Percentiles rank a stretch among this genome's conserved stretches.
Conservation (phyloP, 345 rosid genomes). For the Citrus sinensis region DNA sequence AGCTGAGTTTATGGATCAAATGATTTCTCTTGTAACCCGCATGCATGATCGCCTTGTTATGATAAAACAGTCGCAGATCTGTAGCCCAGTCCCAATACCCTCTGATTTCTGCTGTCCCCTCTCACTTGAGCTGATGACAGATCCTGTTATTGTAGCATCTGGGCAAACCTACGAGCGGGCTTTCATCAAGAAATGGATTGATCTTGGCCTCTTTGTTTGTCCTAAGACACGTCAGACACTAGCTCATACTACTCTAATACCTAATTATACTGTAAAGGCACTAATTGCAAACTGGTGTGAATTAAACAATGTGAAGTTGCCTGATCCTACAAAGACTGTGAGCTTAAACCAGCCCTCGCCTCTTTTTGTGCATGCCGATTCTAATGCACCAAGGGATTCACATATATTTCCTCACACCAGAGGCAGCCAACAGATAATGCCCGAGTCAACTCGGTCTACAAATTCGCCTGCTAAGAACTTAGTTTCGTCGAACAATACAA, state of each 20-base stretch:
- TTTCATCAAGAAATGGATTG: slow-evolving; percentile 90
- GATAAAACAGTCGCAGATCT: slow-evolving; percentile 71
- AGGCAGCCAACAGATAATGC: slow-evolving; percentile 37
- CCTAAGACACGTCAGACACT: slow-evolving; percentile 90
- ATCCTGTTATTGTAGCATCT: slow-evolving; percentile 92
- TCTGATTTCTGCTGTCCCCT: slow-evolving; percentile 97
- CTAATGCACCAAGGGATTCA: slow-evolving; percentile 34
- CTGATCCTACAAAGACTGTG: slow-evolving; percentile 61
- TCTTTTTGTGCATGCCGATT: slow-evolving; percentile 49
- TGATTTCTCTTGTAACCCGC: slow-evolving; percentile 57
- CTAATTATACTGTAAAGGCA: slow-evolving; percentile 97
- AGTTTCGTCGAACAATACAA: slow-evolving; percentile 30
- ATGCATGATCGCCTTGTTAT: slow-evolving; percentile 77
- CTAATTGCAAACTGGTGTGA: slow-evolving; percentile 95
- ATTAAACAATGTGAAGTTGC: slow-evolving; percentile 75
- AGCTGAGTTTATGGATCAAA: slow-evolving; percentile 68
- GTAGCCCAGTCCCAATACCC: slow-evolving; percentile 79
- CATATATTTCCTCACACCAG: slow-evolving; percentile 28
- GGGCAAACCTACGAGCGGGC: slow-evolving; percentile 95
- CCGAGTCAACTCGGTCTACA: slow-evolving; percentile 43
- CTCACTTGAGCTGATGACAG: slow-evolving; percentile 94
- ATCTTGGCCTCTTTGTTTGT: slow-evolving; percentile 86
- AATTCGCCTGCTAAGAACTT: slow-evolving; percentile 44
- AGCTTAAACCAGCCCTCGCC: slow-evolving; percentile 58
- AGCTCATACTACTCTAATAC: slow-evolving; percentile 73